Conservation (phyloP, 352 stramenopile species). For the Phytophthora tentaculata region DNA sequence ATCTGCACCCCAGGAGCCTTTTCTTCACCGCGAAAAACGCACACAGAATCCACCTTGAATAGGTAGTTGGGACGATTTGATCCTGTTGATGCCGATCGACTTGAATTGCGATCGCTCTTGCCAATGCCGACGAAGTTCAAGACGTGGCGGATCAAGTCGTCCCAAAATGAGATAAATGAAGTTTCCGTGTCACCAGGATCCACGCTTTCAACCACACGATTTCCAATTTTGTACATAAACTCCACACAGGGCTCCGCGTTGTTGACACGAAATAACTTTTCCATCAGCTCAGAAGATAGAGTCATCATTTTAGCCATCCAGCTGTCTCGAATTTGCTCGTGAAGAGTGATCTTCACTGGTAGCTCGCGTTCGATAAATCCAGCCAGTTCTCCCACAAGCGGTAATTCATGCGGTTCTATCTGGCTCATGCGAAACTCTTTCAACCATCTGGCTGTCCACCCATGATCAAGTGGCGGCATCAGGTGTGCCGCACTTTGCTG, state of each 20-base stretch:
- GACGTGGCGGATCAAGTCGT: constrained; percentile 28
- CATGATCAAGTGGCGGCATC: background rate
- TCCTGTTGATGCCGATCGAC: constrained; percentile 25
- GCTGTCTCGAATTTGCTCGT: background rate
- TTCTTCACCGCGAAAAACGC: constrained; percentile 29
- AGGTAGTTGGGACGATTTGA: constrained; percentile 21
- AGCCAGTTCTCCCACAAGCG: no score
- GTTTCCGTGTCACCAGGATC: constrained; percentile 22
- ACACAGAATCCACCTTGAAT: constrained; percentile 35
- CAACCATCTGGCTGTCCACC: constrained; percentile 5
- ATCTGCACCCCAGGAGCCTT: constrained; percentile 22
- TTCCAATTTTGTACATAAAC: constrained; percentile 23
- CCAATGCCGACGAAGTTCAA: constrained; percentile 32
- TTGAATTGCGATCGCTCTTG: constrained; percentile 31
- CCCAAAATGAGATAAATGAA: constrained; percentile 45
- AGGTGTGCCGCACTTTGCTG: background rate
- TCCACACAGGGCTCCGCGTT: constrained; percentile 29
- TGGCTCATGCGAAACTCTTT: constrained; percentile 1
- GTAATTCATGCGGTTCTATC: background rate
- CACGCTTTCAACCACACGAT: constrained; percentile 13
- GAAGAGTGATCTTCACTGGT: background rate
- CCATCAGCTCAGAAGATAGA: constrained; percentile 27
- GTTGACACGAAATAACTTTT: constrained; percentile 30
- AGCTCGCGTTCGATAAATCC: constrained; percentile 2
- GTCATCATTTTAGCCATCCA: constrained; percentile 17